Evolutionary conservation across 176 grass and related monocot species (phyloP), one percentile per base, ranked within the genome.

Genomic region (Olyra latifolia): DNA sequence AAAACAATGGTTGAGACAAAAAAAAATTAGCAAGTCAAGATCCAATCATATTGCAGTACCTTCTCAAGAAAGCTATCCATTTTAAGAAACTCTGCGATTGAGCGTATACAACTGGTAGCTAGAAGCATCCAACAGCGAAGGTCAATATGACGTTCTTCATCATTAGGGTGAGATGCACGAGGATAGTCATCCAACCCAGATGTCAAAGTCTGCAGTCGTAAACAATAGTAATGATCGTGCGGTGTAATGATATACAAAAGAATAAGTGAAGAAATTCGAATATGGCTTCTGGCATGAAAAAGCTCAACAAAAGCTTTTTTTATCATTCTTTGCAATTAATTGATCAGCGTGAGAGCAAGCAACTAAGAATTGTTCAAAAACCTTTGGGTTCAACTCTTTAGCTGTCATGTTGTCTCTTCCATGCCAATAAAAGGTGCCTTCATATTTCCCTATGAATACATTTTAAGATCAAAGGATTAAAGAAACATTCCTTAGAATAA

Each of bases 111-210:
- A 52, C 89, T 92, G 70, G 95, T 75, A 87, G 95, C 88, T 29
- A 98, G 86, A 85, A 98, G 92, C 92, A 98, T 95, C 95, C 95
- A 98, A 75, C 90, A 98, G 25, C 84, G 91, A 76, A 98, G 80
- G 71, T 98, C 95, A 55, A 98, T 81, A 90, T 98, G 96, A 12
- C 84, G 87, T 69, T 98, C 96, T 44, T 98, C 92, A 42, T 95
- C 92, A 82, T 83, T 93, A 71, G 96, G 96, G 72, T 98, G 96
- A 48, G 96, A 98, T 83, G 92, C 92, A 78, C 96, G 92, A 69
- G 92, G 96, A 88, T 91, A 95, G 58, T 98, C 96, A 84, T 98
- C 96, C 72, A 98, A 89, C 64, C 96, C 96, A 83, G 92, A 98
- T 77, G 92, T 91, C 80, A 95, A 78, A 66, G 95, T 98, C 95